Percentiles rank a stretch among this genome's conserved stretches.
These are phyloP conservation scores for Cladosporium sp. DNA, from an alignment of 2,329 filamentous ascomycete species.

Conservation along the genomic window DNA sequence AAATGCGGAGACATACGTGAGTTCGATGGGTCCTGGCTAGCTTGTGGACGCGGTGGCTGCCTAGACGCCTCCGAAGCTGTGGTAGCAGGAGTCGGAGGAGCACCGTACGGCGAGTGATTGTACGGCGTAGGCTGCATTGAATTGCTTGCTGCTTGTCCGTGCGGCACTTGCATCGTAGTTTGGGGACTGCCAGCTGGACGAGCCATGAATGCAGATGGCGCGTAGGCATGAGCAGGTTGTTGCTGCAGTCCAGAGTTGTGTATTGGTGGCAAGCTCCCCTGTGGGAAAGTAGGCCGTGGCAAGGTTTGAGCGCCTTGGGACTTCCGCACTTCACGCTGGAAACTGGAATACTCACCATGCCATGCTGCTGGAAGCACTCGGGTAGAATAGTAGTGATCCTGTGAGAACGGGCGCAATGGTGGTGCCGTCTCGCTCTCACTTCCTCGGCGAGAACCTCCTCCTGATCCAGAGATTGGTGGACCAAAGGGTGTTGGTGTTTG, in stretches of 20 bases:
- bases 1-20: constrained; percentile 49
- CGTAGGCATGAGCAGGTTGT: neutral
- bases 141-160: constrained; percentile 7
- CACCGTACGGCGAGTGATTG: constrained; percentile 35
- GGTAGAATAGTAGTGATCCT: constrained; percentile 40
- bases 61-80: constrained; percentile 27
- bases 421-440: constrained; percentile 21
- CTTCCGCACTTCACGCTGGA: constrained; percentile 31
- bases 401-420: constrained; percentile 36
- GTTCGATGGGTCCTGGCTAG: constrained; percentile 40
- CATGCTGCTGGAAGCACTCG: constrained; percentile 38
- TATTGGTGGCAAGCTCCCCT: constrained; percentile 26
- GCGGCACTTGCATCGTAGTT: neutral
- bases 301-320: constrained; percentile 34
- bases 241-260: constrained; percentile 31
- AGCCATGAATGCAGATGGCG: neutral
- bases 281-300: constrained; percentile 29
- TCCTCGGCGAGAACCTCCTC: neutral
- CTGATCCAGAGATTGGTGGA: neutral
- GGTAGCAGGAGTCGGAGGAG: constrained; percentile 36
- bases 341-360: constrained; percentile 38
- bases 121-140: constrained; percentile 3
- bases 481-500: neutral
- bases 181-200: constrained; percentile 4
- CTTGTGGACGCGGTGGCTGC: constrained; percentile 34